Base-by-base conservation (phyloP, 2,329 filamentous ascomycete species). In the Celoporthe dispersa region DNA sequence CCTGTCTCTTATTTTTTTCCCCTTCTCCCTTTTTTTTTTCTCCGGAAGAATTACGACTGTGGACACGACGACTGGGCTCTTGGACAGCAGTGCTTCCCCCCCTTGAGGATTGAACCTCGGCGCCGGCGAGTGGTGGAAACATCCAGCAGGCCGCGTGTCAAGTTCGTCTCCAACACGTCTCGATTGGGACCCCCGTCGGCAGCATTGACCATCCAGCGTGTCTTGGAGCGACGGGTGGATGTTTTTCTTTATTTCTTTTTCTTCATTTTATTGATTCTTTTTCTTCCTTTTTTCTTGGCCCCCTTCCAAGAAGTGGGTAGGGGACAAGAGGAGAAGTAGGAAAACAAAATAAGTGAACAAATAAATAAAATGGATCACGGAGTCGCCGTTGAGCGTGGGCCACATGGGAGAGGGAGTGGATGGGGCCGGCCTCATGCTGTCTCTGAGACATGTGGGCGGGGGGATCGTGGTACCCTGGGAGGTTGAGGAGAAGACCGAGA, bases 391-490 rank as follows among this genome's bases (percentile, higher is more conserved):
- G 61, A 41, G 39, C 35, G 35, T 33, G 22, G 25, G 39, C 16
- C 62, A 44, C 16, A 33, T 33, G 62, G 25, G 22, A 25, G 39
- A 63, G 61, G 11, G 22, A n/a, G 22, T n/a, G 22, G 44, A 48
- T 48, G 44, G 44, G 44, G 44, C 44, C 22, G 22, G 11, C 44
- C 22, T 65, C 64, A 57, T 31, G 35, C n/a, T 55, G 25, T 55
- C 51, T 55, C 51, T 55, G 51, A 55, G 51, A 48, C 44, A 48
- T 48, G 31, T 60, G 25, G 31, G 55, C 55, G 55, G 55, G 14
- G 41, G 16, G 31, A 59, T n/a, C 55, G 28, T 33, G 31, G 55
- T 28, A 59, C 55, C 28, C 55, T 59, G 7, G 31, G 8, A 31
- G 5, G 16, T n/a, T 60, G 55, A n/a, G 51, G 51, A 55, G 51